Conservation (phyloP, 2,329 filamentous ascomycete species). For the Chrysoporthe cubensis region DNA sequence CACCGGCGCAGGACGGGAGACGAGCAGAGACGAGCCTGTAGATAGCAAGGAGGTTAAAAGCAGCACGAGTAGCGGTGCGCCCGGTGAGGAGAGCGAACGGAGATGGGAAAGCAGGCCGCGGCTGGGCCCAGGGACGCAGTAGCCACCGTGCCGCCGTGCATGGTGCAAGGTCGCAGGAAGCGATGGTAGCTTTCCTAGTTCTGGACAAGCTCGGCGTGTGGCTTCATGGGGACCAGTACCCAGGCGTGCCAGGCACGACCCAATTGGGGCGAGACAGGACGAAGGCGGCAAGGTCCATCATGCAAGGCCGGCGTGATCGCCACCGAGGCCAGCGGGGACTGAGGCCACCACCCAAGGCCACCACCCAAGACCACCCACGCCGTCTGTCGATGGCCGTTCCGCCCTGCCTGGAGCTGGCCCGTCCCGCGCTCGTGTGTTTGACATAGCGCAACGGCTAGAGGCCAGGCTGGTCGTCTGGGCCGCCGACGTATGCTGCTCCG, state of each 20-base stretch:
- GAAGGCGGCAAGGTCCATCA: background rate
- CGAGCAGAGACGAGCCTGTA: background rate
- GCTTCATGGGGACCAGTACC: background rate
- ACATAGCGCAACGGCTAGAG: too few species aligned
- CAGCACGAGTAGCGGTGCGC: background rate
- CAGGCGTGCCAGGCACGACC: background rate
- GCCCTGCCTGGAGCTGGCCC: too few species aligned
- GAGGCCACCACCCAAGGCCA: too few species aligned
- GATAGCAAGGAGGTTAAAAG: background rate
- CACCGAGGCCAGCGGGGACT: background rate
- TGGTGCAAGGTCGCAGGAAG: background rate
- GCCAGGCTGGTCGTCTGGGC: too few species aligned
- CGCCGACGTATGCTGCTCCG: too few species aligned
- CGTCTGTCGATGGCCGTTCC: too few species aligned
- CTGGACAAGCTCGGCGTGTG: constrained; percentile 6
- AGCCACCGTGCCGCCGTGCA: background rate
- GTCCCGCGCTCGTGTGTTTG: too few species aligned
- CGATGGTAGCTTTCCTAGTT: background rate
- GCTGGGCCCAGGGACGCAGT: background rate
- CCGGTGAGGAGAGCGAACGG: background rate
- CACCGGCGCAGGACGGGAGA: too few species aligned
- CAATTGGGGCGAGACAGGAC: background rate
- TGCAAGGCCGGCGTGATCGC: constrained; percentile 1
- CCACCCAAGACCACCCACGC: too few species aligned
- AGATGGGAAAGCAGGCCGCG: background rate